Conservation (phyloP, 768 basidiomycete species). For the Rhodosporidiobolus sp. region DNA sequence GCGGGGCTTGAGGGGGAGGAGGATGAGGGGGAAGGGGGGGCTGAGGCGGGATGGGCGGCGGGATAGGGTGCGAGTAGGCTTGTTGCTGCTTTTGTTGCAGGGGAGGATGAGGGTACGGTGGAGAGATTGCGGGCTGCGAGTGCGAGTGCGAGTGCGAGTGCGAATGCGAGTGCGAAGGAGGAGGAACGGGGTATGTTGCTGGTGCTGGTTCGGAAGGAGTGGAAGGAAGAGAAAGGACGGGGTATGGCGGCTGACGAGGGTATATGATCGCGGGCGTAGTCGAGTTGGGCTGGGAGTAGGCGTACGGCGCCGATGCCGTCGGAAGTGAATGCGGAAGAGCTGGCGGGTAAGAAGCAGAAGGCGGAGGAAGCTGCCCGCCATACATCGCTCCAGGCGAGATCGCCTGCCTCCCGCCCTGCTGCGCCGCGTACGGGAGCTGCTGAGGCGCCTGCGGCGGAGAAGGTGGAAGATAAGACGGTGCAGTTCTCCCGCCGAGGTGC, state of each 20-base stretch:
- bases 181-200: neutral
- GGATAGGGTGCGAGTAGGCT: neutral
- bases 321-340: neutral
- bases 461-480: no score
- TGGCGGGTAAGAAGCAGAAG: neutral
- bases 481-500: neutral
- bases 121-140: neutral
- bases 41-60: conserved; percentile 3
- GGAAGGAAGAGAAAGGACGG: neutral
- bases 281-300: no score
- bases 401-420: neutral
- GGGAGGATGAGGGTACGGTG: no score
- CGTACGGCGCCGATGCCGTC: neutral
- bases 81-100: no score
- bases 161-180: neutral
- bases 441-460: neutral
- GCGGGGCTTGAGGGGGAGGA: neutral
- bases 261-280: no score
- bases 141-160: no score
- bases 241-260: neutral
- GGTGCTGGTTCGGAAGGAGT: neutral
- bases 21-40: neutral
- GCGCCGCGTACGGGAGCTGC: neutral
- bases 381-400: neutral
- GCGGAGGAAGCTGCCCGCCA: neutral